Conservation (phyloP, 768 basidiomycete species). For the Russula earlei region DNA sequence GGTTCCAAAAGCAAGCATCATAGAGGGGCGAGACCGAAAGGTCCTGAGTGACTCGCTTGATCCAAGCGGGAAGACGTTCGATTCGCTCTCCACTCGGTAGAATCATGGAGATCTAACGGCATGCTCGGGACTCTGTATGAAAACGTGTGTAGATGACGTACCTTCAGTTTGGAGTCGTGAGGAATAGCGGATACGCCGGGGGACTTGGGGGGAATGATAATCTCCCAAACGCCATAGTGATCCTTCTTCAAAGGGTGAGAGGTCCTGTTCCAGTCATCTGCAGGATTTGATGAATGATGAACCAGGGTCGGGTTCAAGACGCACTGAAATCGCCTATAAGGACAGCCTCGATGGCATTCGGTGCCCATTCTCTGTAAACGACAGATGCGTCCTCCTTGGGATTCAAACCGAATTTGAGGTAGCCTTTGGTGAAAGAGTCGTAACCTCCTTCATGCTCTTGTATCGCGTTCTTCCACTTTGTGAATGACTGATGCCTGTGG, state of each 20-base stretch:
- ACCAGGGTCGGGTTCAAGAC: conserved; percentile 27
- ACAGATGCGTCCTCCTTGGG: conserved; percentile 58
- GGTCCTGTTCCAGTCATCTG: conserved; percentile 82
- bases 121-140: background rate
- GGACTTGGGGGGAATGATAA: conserved; percentile 56
- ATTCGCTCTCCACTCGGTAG: conserved; percentile 68
- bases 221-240: conserved; percentile 84
- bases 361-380: conserved; percentile 93
- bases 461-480: conserved; percentile 69
- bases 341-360: conserved; percentile 71
- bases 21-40: conserved; percentile 81
- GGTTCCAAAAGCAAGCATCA: conserved; percentile 99
- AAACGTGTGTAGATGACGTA: background rate
- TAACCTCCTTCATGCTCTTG: conserved; percentile 76
- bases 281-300: background rate
- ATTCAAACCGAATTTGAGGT: conserved; percentile 71
- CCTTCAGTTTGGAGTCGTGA: conserved; percentile 95
- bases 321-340: conserved; percentile 96
- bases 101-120: conserved; percentile 79
- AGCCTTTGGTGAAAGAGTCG: conserved; percentile 71
- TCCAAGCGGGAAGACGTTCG: conserved; percentile 93
- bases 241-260: conserved; percentile 83
- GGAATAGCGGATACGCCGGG: conserved; percentile 74
- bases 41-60: conserved; percentile 91
- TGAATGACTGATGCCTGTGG: conserved; percentile 57